Percentiles rank a stretch among this genome's conserved stretches.
These are phyloP conservation scores for Chimonanthus salicifolius DNA, from an alignment of 164 flowering plant species.

Conservation along the genomic window DNA sequence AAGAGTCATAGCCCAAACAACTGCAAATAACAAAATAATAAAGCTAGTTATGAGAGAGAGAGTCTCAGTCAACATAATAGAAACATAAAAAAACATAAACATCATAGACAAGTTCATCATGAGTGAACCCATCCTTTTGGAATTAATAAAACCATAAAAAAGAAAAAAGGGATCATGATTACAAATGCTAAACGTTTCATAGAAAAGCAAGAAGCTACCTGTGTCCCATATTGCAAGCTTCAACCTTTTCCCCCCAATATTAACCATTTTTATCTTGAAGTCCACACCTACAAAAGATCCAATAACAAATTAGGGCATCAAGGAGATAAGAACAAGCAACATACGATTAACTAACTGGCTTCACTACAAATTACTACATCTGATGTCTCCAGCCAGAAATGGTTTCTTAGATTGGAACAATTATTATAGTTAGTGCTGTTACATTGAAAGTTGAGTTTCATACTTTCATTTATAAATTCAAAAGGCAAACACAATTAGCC, in stretches of 20 bases:
- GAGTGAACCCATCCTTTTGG: background rate
- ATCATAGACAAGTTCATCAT: background rate
- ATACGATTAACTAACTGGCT: no score
- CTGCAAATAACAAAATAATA: no score
- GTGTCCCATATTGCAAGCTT: conserved; percentile 96
- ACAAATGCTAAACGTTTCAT: background rate
- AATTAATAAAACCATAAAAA: background rate
- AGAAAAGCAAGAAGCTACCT: conserved; percentile 28
- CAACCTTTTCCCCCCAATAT: conserved; percentile 69
- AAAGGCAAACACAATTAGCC: no score
- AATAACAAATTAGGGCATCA: conserved; percentile 3
- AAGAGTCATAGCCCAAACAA: background rate
- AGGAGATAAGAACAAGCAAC: background rate
- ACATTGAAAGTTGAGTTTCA: no score
- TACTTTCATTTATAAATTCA: no score
- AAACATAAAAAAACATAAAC: background rate
- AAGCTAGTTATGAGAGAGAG: no score
- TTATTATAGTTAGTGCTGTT: no score
- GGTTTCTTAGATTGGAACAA: no score
- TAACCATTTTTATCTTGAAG: conserved; percentile 76
- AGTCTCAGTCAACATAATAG: background rate
- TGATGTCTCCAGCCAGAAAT: no score
- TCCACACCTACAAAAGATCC: conserved; percentile 59
- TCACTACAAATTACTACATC: no score
- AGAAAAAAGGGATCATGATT: background rate